Percentiles rank a stretch among this genome's conserved stretches.
Conservation (phyloP, 805 yeast species). For the Jamesozyma gamospora region DNA sequence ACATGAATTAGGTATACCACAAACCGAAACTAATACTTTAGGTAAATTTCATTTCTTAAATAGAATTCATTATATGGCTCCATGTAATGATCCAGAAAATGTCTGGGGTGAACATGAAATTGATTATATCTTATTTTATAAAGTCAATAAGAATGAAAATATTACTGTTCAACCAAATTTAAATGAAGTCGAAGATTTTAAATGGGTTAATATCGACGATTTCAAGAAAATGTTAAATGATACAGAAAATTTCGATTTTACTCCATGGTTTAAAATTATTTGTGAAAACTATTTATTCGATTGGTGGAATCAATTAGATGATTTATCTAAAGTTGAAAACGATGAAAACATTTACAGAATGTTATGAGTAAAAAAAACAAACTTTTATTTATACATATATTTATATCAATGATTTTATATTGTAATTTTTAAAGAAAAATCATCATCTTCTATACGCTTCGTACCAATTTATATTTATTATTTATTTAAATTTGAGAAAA, state of each 20-base stretch:
- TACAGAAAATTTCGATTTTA: conserved; percentile 48
- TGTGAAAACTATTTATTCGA: conserved; percentile 82
- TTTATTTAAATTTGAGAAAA: too few species aligned
- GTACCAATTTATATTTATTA: too few species aligned
- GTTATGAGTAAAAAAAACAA: too few species aligned
- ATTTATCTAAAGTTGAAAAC: conserved; percentile 40
- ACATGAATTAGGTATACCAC: conserved; percentile 83
- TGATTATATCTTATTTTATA: conserved; percentile 81
- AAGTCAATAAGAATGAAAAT: conserved; percentile 37
- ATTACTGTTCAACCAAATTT: conserved; percentile 48
- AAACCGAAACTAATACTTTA: conserved; percentile 44
- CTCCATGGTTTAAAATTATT: conserved; percentile 97
- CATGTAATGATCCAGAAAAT: conserved; percentile 45
- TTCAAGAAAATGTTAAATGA: conserved; percentile 71
- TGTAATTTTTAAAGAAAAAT: too few species aligned
- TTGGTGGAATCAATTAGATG: conserved; percentile 83
- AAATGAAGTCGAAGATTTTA: conserved; percentile 78
- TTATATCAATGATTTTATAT: too few species aligned
- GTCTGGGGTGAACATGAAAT: conserved; percentile 96
- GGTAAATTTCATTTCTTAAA: conserved; percentile 74
- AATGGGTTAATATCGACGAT: conserved; percentile 60
- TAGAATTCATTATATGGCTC: conserved; percentile 90
- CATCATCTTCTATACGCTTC: too few species aligned
- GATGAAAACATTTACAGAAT: conserved; percentile 31
- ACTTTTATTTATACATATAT: too few species aligned